A percentile compares a stretch with the other conserved stretches of the same genome.
phyloP scores from a whole-genome alignment of 805 yeast species.

The Candida chilensis region DNA sequence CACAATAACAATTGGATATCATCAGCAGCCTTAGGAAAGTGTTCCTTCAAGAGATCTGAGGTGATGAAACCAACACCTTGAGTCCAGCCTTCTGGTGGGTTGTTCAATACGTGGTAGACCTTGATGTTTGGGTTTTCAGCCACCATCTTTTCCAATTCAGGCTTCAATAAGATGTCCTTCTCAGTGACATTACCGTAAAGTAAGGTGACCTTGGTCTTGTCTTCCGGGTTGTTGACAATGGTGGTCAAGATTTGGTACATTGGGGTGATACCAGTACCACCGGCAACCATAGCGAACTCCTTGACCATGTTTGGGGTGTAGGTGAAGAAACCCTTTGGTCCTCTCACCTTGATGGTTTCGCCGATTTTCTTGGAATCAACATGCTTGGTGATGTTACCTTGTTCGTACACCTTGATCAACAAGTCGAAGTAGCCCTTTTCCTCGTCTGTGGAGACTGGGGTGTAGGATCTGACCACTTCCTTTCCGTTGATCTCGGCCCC shows the following conservation, averaged over 20 bases:
- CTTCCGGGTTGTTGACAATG: conserved; percentile 66
- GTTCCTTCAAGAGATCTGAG: conserved; percentile 54
- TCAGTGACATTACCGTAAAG: conserved; percentile 77
- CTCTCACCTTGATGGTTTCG: conserved; percentile 68
- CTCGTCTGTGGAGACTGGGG: conserved; percentile 80
- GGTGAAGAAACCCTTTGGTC: conserved; percentile 86
- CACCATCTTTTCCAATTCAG: conserved; percentile 66
- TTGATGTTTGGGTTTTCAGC: conserved; percentile 50
- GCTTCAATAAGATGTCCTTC: conserved; percentile 71
- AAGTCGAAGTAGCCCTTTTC: conserved; percentile 78
- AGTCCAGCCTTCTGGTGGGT: conserved; percentile 62
- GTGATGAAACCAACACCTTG: conserved; percentile 80
- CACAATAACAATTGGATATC: conserved; percentile 72
- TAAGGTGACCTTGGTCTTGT: conserved; percentile 65
- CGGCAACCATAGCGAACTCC: conserved; percentile 84
- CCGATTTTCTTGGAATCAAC: conserved; percentile 71
- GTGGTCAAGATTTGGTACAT: conserved; percentile 90
- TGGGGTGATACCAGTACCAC: conserved; percentile 96
- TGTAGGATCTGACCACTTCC: conserved; percentile 78
- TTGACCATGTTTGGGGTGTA: conserved; percentile 73
- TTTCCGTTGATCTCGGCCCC: conserved; percentile 70
- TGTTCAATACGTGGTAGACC: conserved; percentile 69
- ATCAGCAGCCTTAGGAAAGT: conserved; percentile 51
- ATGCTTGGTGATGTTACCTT: conserved; percentile 74
- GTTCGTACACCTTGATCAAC: conserved; percentile 76